Evolutionary conservation across 768 basidiomycete species (phyloP).

Genomic region (Boletus coccyginus): DNA sequence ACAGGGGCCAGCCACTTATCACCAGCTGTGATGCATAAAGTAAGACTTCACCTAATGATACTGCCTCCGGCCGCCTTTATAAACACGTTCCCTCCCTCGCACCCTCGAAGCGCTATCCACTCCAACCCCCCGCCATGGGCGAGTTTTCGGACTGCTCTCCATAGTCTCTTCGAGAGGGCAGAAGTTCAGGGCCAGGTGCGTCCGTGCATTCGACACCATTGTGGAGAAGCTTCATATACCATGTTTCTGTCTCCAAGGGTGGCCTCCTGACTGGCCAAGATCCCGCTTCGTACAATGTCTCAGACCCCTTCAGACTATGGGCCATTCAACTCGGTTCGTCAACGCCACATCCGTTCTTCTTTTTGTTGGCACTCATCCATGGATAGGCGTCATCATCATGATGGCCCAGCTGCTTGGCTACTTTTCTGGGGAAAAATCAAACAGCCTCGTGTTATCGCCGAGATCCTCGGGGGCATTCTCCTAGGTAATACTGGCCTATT

Average conservation of each 20-base stretch:
- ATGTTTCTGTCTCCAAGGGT: slow-evolving; percentile 43
- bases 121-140: slow-evolving; percentile 22
- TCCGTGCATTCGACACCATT: neutral
- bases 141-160: slow-evolving; percentile 39
- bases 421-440: slow-evolving; percentile 61
- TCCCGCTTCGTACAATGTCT: slow-evolving; percentile 56
- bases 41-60: neutral
- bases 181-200: slow-evolving; percentile 29
- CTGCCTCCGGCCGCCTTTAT: neutral
- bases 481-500: slow-evolving; percentile 53
- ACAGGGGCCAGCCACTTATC: neutral
- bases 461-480: slow-evolving; percentile 87
- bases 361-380: neutral
- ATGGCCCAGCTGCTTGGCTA: slow-evolving; percentile 75
- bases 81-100: neutral
- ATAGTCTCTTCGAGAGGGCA: slow-evolving; percentile 14
- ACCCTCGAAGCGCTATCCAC: neutral
- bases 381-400: slow-evolving; percentile 69
- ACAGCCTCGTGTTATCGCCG: slow-evolving; percentile 92
- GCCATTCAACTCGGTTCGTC: slow-evolving; percentile 68
- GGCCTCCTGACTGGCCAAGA: slow-evolving; percentile 78
- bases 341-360: neutral
- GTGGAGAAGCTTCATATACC: too few species aligned
- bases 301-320: slow-evolving; percentile 76
- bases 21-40: too few species aligned